Evolutionary conservation across 306 rosid species (phyloP), one percentile per base, ranked within the genome.

Genomic region (Vicia faba): DNA sequence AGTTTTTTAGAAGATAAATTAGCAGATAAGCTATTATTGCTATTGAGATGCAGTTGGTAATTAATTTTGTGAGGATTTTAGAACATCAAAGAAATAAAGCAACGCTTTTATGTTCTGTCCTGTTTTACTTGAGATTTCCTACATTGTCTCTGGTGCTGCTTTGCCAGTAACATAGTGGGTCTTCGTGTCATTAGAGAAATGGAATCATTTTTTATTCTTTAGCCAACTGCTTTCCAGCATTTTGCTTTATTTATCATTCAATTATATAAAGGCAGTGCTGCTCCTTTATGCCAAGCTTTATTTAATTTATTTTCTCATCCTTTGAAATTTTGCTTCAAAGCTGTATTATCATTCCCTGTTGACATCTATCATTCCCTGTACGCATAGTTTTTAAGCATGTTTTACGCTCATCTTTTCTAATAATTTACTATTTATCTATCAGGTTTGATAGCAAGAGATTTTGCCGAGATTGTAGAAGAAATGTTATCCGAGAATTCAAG

Each of bases 391-490:
- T 18, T 40, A 61, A 54, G 26, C 63, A 66, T 13, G 25, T 25
- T 36, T 10, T 72, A 33, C 76, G 45, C 35, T 76, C 40, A 16
- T 15, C 54, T 74, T 80, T 61, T 61, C 71, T 74, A 80, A 71
- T 35, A 66, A 59, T 66, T 59, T 74, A 28, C 50, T 56, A 65
- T 78, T 75, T 70, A 29, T 80, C 69, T 66, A 14, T 66, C 89
- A 95, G 99, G 91, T 95, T 95, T 83, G 99, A 95, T 70, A 95
- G 97, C 97, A 95, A 95, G 91, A 95, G 99, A 72, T 95, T 95
- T 80, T 95, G 99, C 79, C 78, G 99, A 90, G 97, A 95, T 68
- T 95, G 99, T 84, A 88, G 99, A 82, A 88, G 96, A 79, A 95
- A 95, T 82, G 99, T 95, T 41, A 90, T 95, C 73, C 85, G 99